Evolutionary conservation across 257 asterid species (phyloP), one percentile per base, ranked within the genome.

Genomic region (Verbena officinalis): DNA sequence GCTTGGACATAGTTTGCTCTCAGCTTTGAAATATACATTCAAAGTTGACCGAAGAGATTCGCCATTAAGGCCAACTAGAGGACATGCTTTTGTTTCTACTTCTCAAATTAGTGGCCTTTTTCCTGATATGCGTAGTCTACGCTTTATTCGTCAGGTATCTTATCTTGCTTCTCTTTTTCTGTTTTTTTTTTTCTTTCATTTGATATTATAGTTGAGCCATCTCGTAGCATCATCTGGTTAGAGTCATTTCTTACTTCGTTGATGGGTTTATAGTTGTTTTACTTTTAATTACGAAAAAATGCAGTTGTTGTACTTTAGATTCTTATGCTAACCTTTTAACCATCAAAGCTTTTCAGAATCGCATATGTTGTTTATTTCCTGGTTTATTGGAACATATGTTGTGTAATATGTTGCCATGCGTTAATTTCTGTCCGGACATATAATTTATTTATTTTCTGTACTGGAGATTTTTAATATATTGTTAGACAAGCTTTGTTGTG

Each of bases 91-190:
- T 78, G 77, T 75, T 77, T 86, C 97, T 55, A 83, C 95, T 55
- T 73, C 96, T 59, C 91, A 86, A 74, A 56, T 94, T 70, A 89
- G 96, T 59, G 98, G 99, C 42, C 86, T 94, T 73, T 62, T 81
- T 49, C 99, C 99, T 30, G 98, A 94, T 76, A 50, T 61, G 68
- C 88, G 97, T 33, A 89, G 91, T 70, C 64, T 85, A 67, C 95
- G 86, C 56, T 86, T 88, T 78, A 60, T 91, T 66, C 98, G 97
- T 19, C 99, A 94, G 96, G 99, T 94, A 59, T 64, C 14, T 27
- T 27, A 5, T 5, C n/a, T 10, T 71, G 19, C 72, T 30, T 52
- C 19, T 45, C 40, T 57, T 48, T 39, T n/a, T 39, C 22, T 36
- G 39, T 60, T 9, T 34, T 60, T 9, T 62, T 45, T 17, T 17